Percentiles rank a stretch among this genome's conserved stretches.
Conservation (phyloP, 768 basidiomycete genomes). For the Leccinum olivaceopallidum region DNA sequence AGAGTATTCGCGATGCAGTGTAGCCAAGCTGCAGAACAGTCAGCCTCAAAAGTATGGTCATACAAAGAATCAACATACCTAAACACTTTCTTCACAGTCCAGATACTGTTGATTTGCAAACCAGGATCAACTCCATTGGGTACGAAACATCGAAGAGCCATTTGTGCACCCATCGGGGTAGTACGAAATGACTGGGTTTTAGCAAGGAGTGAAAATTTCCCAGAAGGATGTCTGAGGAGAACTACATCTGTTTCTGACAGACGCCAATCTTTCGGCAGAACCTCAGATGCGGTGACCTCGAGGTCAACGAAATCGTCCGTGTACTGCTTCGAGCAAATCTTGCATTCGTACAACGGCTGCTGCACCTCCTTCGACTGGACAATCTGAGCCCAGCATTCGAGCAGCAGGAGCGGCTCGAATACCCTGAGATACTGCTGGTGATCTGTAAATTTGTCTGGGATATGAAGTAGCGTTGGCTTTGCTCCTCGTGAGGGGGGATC, state of each 20-base stretch:
- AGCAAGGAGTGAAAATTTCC: constrained; percentile 59
- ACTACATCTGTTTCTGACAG: constrained; percentile 85
- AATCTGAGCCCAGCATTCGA: constrained; percentile 93
- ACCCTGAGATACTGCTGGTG: constrained; percentile 67
- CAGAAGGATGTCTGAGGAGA: constrained; percentile 63
- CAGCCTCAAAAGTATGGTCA: constrained; percentile 3
- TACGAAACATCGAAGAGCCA: constrained; percentile 58
- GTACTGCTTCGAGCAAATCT: constrained; percentile 66
- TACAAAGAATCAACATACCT: constrained; percentile 48
- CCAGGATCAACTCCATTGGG: constrained; percentile 52
- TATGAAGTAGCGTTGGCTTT: constrained; percentile 36
- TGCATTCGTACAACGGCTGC: constrained; percentile 55
- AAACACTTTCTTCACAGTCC: constrained; percentile 78
- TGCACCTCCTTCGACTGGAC: constrained; percentile 71
- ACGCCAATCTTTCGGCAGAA: constrained; percentile 68
- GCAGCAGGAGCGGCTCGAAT: constrained; percentile 82
- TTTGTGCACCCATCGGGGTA: constrained; percentile 48
- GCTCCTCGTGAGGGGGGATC: constrained; percentile 54
- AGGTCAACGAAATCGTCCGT: constrained; percentile 84
- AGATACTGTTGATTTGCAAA: constrained; percentile 62
- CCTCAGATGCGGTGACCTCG: constrained; percentile 60
- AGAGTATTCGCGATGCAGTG: constrained; percentile 88
- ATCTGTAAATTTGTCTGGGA: constrained; percentile 68
- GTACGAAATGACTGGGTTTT: constrained; percentile 59
- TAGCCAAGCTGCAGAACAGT: constrained; percentile 65